phyloP scores from a whole-genome alignment of 495 filamentous ascomycete genomes.

The Arthonia radiata region DNA sequence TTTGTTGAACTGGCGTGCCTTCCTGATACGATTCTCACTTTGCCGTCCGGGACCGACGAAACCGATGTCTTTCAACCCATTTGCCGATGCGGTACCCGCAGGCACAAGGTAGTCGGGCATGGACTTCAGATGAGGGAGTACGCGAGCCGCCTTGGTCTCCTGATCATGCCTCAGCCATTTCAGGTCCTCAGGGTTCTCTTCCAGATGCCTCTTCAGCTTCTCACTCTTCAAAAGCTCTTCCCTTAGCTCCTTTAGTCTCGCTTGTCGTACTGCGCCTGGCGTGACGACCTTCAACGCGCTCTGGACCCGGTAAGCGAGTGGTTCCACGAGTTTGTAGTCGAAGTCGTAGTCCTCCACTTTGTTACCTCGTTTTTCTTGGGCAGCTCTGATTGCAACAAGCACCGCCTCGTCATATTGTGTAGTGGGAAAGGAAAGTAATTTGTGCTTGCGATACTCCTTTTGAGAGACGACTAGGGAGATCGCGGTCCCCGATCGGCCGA shows the following conservation, averaged over 20 bases:
- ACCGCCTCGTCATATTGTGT: slow-evolving; percentile 64
- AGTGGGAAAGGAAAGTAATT: slow-evolving; percentile 47
- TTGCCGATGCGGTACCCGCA: too few relatives aligned
- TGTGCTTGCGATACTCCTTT: slow-evolving; percentile 64
- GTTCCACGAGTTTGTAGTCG: slow-evolving; percentile 78
- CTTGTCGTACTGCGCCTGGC: slow-evolving; percentile 63
- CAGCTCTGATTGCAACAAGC: slow-evolving; percentile 21
- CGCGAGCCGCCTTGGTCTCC: slow-evolving; percentile 50
- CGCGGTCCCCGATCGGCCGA: slow-evolving; percentile 74
- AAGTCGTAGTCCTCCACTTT: slow-evolving; percentile 76
- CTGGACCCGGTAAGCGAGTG: slow-evolving; percentile 82
- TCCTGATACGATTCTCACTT: too few relatives aligned
- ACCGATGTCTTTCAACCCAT: too few relatives aligned
- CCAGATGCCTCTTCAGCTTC: slow-evolving; percentile 83
- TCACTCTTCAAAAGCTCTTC: slow-evolving; percentile 80
- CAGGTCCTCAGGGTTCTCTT: slow-evolving; percentile 82
- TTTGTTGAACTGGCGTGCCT: too few relatives aligned
- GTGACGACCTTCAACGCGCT: slow-evolving; percentile 72
- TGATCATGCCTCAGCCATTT: slow-evolving; percentile 74
- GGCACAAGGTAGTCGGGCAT: slow-evolving; percentile 89
- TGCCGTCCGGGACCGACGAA: too few relatives aligned
- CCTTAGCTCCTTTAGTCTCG: slow-evolving; percentile 60
- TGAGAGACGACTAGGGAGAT: slow-evolving; percentile 79
- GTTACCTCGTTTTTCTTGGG: slow-evolving; percentile 46
- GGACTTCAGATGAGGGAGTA: slow-evolving; percentile 80